Percentiles rank a stretch among this genome's conserved stretches.
Conservation (phyloP, 164 flowering plant species). For the Macadamia tetraphylla region DNA sequence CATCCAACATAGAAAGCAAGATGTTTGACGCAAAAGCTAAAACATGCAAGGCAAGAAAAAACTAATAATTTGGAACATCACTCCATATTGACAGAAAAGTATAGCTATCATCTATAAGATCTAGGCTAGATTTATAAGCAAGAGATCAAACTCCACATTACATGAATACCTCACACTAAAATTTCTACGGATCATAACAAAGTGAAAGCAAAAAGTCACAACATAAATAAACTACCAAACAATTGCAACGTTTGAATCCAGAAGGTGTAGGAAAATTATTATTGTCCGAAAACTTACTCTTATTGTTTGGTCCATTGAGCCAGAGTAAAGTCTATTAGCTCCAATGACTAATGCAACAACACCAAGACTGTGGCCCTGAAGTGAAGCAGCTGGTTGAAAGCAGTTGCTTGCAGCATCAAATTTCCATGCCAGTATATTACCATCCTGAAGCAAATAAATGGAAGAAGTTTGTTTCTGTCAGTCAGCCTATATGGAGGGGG, state of each 20-base stretch:
- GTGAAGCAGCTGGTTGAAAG: slow-evolving; percentile 87
- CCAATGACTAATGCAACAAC: slow-evolving; percentile 87
- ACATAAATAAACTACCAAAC: not conserved
- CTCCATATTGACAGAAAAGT: no score
- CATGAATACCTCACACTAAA: no score
- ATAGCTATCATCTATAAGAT: no score
- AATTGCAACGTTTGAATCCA: not conserved
- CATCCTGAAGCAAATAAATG: slow-evolving; percentile 55
- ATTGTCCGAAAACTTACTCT: slow-evolving; percentile 40
- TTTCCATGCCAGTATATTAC: slow-evolving; percentile 82
- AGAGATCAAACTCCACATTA: no score
- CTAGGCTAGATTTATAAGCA: no score
- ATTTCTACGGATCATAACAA: not conserved
- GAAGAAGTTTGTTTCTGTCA: not conserved
- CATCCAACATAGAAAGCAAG: no score
- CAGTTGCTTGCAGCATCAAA: slow-evolving; percentile 49
- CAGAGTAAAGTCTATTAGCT: slow-evolving; percentile 81
- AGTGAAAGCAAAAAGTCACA: not conserved
- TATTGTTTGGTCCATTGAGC: slow-evolving; percentile 86
- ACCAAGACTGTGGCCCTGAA: slow-evolving; percentile 56
- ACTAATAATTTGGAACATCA: no score
- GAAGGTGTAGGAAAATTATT: not conserved
- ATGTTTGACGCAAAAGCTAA: no score
- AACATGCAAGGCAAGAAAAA: no score
- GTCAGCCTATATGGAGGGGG: not conserved